Evolutionary conservation across 2,329 filamentous ascomycete genomes (phyloP), one percentile per base, ranked within the genome.

Genomic region (Sclerotinia borealis): DNA sequence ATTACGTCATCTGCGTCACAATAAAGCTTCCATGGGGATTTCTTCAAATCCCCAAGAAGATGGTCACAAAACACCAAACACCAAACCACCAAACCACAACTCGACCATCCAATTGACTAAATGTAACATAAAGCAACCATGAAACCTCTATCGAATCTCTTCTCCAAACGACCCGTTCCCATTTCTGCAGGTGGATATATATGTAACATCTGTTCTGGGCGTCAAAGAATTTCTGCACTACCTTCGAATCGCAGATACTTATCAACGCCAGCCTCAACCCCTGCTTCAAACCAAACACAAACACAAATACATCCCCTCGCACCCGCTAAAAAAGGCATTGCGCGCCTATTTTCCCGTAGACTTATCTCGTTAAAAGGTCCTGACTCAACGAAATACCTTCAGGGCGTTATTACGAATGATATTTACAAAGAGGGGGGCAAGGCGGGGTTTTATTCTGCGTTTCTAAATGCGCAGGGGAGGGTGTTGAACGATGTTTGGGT

Each of bases 401-500:
- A 98, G 75, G 93, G 93, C 61, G 85, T 96, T 63, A 84, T 95
- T 67, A 96, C 93, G 67, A 89, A 87, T 67, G 83, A 92, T 67
- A 75, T 84, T 59, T 76, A 82, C 0, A 71, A 78, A 9, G 72
- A 75, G 56, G 64, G 77, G 2, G 75, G 76, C 29, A 71, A 69
- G 4, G 76, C 78, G 0, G 88, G 86, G 4, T 87, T 89, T 75
- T 98, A 96, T 76, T 83, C 89, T 8, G 91, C 87, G 0, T 96
- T 99, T 72, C 81, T 99, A 48, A 96, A 90, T 69, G 91, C 93
- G 9, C 85, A 86, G 65, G 95, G 95, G 48, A 85, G 93, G 63
- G 83, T 99, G 11, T 79, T 97, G 49, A 85, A 93, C 78, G 95
- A 99, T 77, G 89, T 92, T 59, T 96, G 98, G 76, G 81, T 99